Conservation (phyloP, 2,329 filamentous ascomycete genomes). For the Aspergillus aculeatus region DNA sequence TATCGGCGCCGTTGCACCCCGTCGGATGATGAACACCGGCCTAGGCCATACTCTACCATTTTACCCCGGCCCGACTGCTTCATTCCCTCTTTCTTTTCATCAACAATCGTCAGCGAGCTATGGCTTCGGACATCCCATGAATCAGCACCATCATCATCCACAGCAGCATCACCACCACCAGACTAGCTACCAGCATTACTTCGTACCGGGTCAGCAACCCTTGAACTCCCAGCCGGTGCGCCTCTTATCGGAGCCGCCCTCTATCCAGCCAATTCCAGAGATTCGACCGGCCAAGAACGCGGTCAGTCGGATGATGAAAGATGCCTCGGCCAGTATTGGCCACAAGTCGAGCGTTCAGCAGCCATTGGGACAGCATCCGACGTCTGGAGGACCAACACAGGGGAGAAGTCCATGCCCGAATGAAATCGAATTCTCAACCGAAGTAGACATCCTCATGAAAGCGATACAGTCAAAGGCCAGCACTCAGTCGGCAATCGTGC, state of each 20-base stretch:
- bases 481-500: conserved; percentile 26
- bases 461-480: conserved; percentile 69
- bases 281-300: conserved; percentile 40
- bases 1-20: conserved; percentile 36
- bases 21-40: conserved; percentile 39
- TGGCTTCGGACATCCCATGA: conserved; percentile 35
- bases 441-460: conserved; percentile 85
- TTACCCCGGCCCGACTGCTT: conserved; percentile 36
- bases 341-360: conserved; percentile 6
- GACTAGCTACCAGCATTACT: conserved; percentile 35
- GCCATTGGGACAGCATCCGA: conserved; percentile 8
- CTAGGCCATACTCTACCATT: conserved; percentile 36
- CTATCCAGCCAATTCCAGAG: conserved; percentile 37
- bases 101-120: conserved; percentile 31
- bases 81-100: conserved; percentile 40
- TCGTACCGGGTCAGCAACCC: conserved; percentile 31
- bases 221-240: conserved; percentile 29
- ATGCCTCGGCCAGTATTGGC: conserved; percentile 17
- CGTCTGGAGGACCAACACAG: conserved; percentile 11
- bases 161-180: conserved; percentile 24
- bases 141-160: conserved; percentile 27
- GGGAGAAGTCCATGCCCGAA: conserved; percentile 48
- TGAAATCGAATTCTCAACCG: conserved; percentile 70
- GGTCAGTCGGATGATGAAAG: conserved; percentile 29
- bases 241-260: conserved; percentile 29